Conservation (phyloP, 2,329 filamentous ascomycete species). For the Tolypocladium album region DNA sequence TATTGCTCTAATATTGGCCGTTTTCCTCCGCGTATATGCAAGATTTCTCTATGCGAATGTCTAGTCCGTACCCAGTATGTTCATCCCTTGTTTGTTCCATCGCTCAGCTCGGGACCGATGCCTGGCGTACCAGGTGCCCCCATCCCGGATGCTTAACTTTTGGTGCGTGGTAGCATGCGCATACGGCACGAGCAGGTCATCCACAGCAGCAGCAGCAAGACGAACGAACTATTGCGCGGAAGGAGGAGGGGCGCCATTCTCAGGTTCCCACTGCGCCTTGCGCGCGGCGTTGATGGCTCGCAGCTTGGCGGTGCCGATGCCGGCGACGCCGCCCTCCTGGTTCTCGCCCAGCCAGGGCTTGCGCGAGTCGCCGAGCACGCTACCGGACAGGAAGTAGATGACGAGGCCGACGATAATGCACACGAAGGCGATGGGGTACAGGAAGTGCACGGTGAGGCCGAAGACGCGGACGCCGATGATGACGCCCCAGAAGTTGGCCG, state of each 20-base stretch:
- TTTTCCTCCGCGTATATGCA: not conserved
- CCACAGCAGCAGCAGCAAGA: not conserved
- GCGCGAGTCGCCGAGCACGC: conserved; percentile 71
- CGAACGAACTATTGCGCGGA: not conserved
- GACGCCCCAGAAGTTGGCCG: conserved; percentile 94
- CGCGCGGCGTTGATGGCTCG: conserved; percentile 53
- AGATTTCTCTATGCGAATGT: not conserved
- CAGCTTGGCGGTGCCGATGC: conserved; percentile 76
- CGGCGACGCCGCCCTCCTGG: conserved; percentile 71
- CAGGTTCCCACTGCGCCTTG: conserved; percentile 22
- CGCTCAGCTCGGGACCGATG: not conserved
- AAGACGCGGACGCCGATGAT: conserved; percentile 88
- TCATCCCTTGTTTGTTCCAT: not conserved
- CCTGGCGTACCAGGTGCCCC: not conserved
- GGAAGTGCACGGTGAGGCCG: conserved; percentile 66
- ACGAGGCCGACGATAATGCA: conserved; percentile 79
- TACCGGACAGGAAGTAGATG: conserved; percentile 78
- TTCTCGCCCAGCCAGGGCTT: conserved; percentile 92
- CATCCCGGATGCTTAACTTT: not conserved
- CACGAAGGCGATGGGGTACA: conserved; percentile 94
- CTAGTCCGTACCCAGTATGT: not conserved
- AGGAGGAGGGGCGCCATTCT: conserved; percentile 8
- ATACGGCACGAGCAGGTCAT: not conserved
- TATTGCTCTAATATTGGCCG: not conserved
- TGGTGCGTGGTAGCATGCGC: too few species aligned